Percentiles rank a stretch among this genome's conserved stretches.
These are phyloP conservation scores for Selaginella moellendorffii DNA, from an alignment of 75 land plant species.

Conservation along the genomic window DNA sequence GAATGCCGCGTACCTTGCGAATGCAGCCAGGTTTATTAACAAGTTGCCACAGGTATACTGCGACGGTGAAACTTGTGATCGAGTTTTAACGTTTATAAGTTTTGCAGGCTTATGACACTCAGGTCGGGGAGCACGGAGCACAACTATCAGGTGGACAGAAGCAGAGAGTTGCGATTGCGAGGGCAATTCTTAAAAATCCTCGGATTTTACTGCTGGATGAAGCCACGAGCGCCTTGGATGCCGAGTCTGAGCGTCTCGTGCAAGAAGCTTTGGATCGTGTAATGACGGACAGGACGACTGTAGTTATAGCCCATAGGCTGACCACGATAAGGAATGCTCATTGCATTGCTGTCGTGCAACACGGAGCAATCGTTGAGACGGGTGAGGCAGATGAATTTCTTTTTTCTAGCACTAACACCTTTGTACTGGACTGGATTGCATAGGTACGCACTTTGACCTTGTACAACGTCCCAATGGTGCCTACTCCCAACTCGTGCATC, in stretches of 20 bases:
- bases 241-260: conserved; percentile 5
- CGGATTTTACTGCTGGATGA: conserved; percentile 3
- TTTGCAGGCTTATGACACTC: conserved; percentile 6
- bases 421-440: too few relatives aligned
- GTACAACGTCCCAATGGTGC: conserved; percentile 1
- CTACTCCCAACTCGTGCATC: conserved; percentile 5
- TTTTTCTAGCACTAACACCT: too few relatives aligned
- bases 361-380: background rate
- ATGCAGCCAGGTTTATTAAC: conserved; percentile 18
- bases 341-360: conserved; percentile 3
- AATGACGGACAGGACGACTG: conserved; percentile 7
- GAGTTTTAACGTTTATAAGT: background rate
- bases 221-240: conserved; percentile 9
- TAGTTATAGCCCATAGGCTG: conserved; percentile 3
- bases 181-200: conserved; percentile 3
- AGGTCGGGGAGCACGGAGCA: conserved; percentile 3
- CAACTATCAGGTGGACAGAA: conserved; percentile 10
- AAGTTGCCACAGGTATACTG: conserved; percentile 19
- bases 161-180: conserved; percentile 10
- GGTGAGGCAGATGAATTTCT: too few relatives aligned
- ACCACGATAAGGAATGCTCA: conserved; percentile 7
- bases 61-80: background rate
- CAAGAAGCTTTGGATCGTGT: conserved; percentile 5
- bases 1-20: conserved; percentile 18
- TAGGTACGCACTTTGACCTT: conserved; percentile 3